phyloP scores from a whole-genome alignment of 768 basidiomycete genomes.

The Fistulinella prunicolor region DNA sequence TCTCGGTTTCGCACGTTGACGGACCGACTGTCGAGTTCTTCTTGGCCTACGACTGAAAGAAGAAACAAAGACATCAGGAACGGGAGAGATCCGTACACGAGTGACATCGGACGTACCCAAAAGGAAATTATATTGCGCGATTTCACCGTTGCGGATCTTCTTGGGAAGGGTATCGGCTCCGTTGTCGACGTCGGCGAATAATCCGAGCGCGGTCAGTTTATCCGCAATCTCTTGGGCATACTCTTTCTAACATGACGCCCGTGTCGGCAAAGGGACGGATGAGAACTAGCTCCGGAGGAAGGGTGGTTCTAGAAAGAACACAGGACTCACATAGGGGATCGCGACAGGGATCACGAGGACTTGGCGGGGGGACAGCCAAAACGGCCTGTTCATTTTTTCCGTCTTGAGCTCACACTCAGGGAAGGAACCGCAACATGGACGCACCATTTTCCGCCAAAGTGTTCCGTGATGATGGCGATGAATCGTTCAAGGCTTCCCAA shows the following conservation, averaged over 20 bases:
- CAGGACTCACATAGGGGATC: constrained; percentile 69
- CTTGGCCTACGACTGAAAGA: constrained; percentile 83
- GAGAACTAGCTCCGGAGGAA: too few relatives aligned
- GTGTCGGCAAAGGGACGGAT: too few relatives aligned
- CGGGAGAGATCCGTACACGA: too few relatives aligned
- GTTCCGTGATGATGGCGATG: constrained; percentile 95
- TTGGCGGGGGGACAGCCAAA: constrained; percentile 98
- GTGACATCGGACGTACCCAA: constrained; percentile 62
- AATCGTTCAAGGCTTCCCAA: constrained; percentile 92
- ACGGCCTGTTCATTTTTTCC: constrained; percentile 59
- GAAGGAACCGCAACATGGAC: constrained; percentile 12
- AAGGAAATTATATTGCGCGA: constrained; percentile 97
- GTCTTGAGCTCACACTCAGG: too few relatives aligned
- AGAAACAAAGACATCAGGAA: neutral
- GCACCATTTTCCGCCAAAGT: constrained; percentile 96
- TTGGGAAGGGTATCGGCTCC: constrained; percentile 90
- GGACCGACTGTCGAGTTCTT: constrained; percentile 79
- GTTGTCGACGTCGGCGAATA: constrained; percentile 92
- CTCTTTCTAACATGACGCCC: constrained; percentile 84
- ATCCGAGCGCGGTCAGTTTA: constrained; percentile 60
- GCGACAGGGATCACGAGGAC: constrained; percentile 94
- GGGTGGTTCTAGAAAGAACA: too few relatives aligned
- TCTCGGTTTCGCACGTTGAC: constrained; percentile 97
- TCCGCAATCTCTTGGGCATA: constrained; percentile 83
- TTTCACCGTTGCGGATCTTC: constrained; percentile 96